phyloP scores from a whole-genome alignment of 164 flowering plant species.

The Santalum album region DNA sequence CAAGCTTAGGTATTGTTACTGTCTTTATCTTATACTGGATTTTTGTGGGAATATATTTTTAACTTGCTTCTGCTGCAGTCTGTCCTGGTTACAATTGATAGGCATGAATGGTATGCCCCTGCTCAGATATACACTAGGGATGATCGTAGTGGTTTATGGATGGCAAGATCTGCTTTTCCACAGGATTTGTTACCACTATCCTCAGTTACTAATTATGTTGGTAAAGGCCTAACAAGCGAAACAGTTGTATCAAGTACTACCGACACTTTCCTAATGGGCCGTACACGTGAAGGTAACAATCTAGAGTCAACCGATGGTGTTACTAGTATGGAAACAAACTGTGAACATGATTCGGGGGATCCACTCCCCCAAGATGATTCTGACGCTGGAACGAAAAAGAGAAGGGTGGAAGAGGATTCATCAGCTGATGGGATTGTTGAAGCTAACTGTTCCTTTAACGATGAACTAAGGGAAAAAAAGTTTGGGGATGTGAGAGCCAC shows the following conservation, averaged over 20 bases:
- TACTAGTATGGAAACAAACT: conserved; percentile 46
- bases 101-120: conserved; percentile 96
- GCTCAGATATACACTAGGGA: conserved; percentile 81
- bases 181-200: conserved; percentile 25
- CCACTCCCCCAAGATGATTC: conserved; percentile 29
- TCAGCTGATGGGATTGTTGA: conserved; percentile 37
- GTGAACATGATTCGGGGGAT: conserved; percentile 35
- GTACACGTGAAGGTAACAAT: conserved; percentile 20
- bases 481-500: conserved; percentile 24
- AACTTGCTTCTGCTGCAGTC: conserved; percentile 49
- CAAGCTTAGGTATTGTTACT: too few relatives aligned
- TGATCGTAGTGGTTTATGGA: conserved; percentile 86
- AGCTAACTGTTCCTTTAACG: conserved; percentile 30
- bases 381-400: conserved; percentile 43
- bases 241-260: conserved; percentile 12
- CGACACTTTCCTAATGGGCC: conserved; percentile 29
- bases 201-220: conserved; percentile 15
- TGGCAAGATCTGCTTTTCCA: conserved; percentile 47
- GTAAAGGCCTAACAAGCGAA: conserved; percentile 13
- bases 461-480: conserved; percentile 38
- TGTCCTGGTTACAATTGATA: conserved; percentile 84
- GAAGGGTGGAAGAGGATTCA: conserved; percentile 46
- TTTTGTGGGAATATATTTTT: not conserved
- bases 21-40: too few relatives aligned
- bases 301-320: conserved; percentile 38